Percentiles rank a stretch among this genome's conserved stretches.
Conservation (phyloP, 2,329 filamentous ascomycete species). For the Hypoxylon sp. region DNA sequence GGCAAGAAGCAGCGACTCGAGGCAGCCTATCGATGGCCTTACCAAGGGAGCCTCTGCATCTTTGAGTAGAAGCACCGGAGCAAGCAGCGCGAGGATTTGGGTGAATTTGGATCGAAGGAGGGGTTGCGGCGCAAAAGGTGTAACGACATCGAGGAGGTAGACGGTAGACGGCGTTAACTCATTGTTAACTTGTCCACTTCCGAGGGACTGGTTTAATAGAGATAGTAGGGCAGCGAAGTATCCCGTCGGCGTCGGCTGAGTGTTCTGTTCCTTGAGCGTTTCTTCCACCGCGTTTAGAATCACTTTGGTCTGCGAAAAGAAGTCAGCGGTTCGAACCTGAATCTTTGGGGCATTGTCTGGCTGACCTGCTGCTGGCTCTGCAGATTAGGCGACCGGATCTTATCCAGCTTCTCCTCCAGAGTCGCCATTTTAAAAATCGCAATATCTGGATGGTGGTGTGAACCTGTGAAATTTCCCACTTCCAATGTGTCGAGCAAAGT, state of each 20-base stretch:
- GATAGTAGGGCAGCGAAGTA: slow-evolving; percentile 97
- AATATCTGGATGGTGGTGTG: slow-evolving; percentile 26
- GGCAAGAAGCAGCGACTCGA: slow-evolving; percentile 88
- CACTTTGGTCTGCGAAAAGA: slow-evolving; percentile 71
- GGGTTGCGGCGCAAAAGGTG: slow-evolving; percentile 81
- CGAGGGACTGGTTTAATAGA: slow-evolving; percentile 80
- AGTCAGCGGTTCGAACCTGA: slow-evolving; percentile 21
- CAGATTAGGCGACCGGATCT: slow-evolving; percentile 95
- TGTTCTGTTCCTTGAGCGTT: slow-evolving; percentile 87
- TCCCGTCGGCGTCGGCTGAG: slow-evolving; percentile 82
- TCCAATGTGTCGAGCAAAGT: too few species aligned
- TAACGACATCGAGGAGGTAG: slow-evolving; percentile 93
- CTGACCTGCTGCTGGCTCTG: slow-evolving; percentile 92
- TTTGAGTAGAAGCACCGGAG: slow-evolving; percentile 79
- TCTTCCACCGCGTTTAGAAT: slow-evolving; percentile 92
- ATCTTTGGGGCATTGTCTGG: slow-evolving; percentile 14
- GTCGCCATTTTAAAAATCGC: slow-evolving; percentile 56
- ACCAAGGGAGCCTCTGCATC: slow-evolving; percentile 89
- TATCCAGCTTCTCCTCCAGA: slow-evolving; percentile 90
- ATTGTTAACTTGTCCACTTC: slow-evolving; percentile 74
- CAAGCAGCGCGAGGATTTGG: slow-evolving; percentile 86
- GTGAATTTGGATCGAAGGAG: slow-evolving; percentile 95
- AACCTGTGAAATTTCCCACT: slow-evolving; percentile 25
- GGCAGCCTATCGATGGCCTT: slow-evolving; percentile 86
- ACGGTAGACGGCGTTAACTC: slow-evolving; percentile 86